Evolutionary conservation across 371 early-diverging fungal species (phyloP).

Genomic region (Syncephalastrum sp.): DNA sequence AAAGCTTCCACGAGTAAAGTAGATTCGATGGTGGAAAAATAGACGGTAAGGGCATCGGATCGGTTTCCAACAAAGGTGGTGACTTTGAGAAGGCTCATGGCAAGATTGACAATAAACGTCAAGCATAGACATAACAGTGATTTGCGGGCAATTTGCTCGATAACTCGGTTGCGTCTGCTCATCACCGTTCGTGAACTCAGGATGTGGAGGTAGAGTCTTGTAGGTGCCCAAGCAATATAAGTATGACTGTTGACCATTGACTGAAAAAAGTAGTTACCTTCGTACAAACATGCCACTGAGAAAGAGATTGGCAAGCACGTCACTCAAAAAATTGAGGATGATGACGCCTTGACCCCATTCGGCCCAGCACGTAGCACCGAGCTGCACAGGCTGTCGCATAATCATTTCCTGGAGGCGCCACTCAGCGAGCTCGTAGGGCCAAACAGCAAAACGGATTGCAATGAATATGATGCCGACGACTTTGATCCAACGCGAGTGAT

Average conservation of each 20-base stretch:
- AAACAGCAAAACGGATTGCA: constrained; percentile 39
- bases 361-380: constrained; percentile 34
- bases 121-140: constrained; percentile 38
- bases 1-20: constrained; percentile 44
- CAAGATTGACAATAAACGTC: constrained; percentile 37
- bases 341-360: constrained; percentile 44
- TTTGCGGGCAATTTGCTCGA: constrained; percentile 48
- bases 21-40: constrained; percentile 42
- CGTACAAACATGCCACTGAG: constrained; percentile 51
- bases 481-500: constrained; percentile 35
- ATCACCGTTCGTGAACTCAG: constrained; percentile 26
- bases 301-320: constrained; percentile 38
- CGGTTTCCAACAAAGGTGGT: constrained; percentile 37
- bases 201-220: constrained; percentile 40
- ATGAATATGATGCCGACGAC: constrained; percentile 29
- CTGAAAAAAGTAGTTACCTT: constrained; percentile 21
- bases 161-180: constrained; percentile 33
- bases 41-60: constrained; percentile 43
- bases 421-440: constrained; percentile 45
- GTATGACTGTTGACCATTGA: not conserved
- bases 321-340: constrained; percentile 43
- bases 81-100: constrained; percentile 44
- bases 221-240: not conserved
- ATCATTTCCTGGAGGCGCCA: constrained; percentile 22
- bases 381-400: constrained; percentile 23